Base-by-base conservation (phyloP, 176 grass and related monocot species). In the Dactylis glomerata region DNA sequence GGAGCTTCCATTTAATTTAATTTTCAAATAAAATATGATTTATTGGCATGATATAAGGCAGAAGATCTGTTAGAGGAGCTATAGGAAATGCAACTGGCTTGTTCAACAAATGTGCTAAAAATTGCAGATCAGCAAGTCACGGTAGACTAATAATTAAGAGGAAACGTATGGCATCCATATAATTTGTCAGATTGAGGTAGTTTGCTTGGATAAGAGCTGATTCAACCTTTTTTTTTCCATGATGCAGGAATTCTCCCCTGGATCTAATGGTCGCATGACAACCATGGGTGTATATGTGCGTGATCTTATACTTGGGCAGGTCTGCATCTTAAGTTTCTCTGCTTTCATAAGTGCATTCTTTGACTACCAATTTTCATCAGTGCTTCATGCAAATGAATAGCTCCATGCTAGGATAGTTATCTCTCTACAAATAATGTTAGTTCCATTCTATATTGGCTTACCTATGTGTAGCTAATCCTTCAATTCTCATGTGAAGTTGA, bases 271-370 rank as follows among this genome's bases (percentile, higher is more conserved):
- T 20, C 78, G 85, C 40, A 80, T 87, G 81, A 94, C 91, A 90
- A 98, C 96, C 75, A 95, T 98, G 89, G 96, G 96, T 68, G 91
- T 95, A 59, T 98, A 95, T 90, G 87, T 95, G 20, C 91, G 96
- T 73, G 96, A 98, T 91, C 93, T 98, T 90, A 87, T 98, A 64
- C 96, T 94, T 83, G 96, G 96, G 61, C 93, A 98, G 91, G 93
- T 98, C 30, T 52, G 50, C 22, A 27, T 22, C 88, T 78, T 77
- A 42, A 72, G 31, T 70, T 33, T 23, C 6, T 66, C 6, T 78
- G 10, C 26, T 78, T 81, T 77, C 28, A 59, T 67, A 65, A 33
- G 0, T 5, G 22, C 32, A 54, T 26, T 58, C 8, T 58, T 84
- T 54, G 5, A 67, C 5, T 77, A 26, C 27, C 33, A 55, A 54